A percentile compares a stretch with the other conserved stretches of the same genome.
phyloP scores from a whole-genome alignment of 441 rosid genomes.

The Populus hybrid region DNA sequence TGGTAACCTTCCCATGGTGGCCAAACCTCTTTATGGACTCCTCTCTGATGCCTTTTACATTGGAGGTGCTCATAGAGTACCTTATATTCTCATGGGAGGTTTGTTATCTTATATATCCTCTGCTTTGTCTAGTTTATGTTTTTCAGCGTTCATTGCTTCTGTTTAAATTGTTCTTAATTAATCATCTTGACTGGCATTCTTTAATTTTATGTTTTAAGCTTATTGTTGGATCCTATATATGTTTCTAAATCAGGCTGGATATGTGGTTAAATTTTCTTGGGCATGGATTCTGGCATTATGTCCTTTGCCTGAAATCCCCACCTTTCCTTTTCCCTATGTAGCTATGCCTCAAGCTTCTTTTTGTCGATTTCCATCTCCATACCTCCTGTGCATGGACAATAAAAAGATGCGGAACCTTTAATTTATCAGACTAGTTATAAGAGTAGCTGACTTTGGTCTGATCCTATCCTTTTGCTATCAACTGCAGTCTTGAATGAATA shows the following conservation, averaged over 20 bases:
- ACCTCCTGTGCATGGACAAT: not conserved
- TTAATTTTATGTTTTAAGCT: not conserved
- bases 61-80: slow-evolving; percentile 65
- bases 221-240: not conserved
- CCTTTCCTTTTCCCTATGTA: not conserved
- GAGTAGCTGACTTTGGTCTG: not conserved
- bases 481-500: not conserved
- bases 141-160: not conserved
- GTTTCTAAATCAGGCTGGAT: not conserved
- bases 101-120: slow-evolving; percentile 14
- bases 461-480: not conserved
- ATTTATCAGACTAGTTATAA: not conserved
- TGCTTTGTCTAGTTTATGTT: not conserved
- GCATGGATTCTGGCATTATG: not conserved
- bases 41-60: slow-evolving; percentile 72
- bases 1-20: slow-evolving; percentile 78
- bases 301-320: not conserved
- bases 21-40: slow-evolving; percentile 79
- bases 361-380: not conserved
- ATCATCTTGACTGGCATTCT: not conserved
- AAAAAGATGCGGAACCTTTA: not conserved
- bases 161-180: not conserved
- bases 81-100: slow-evolving; percentile 78
- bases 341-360: not conserved
- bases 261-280: not conserved